Evolutionary conservation across 768 basidiomycete species (phyloP), one percentile per base, ranked within the genome.

Genomic region (Lactarius tabidus): DNA sequence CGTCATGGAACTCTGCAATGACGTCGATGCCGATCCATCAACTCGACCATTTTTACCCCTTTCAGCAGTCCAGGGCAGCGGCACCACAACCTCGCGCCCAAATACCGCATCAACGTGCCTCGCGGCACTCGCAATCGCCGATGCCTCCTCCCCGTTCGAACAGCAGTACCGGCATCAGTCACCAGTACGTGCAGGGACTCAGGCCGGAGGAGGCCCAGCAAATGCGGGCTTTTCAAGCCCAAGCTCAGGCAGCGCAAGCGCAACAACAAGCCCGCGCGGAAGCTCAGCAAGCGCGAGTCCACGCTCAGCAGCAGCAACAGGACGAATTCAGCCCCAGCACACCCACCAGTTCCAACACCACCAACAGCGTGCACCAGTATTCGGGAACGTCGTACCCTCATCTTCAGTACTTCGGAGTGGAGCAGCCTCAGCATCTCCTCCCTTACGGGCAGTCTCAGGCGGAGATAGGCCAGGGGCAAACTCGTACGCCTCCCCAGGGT

Each of bases 1-100:
- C 76, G 87, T 92, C 82, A 84, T 91, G 89, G 90, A 92, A 70
- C 87, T 92, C 82, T 91, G 90, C 84, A 90, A 91, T 82, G 88
- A 89, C 79, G 74, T 79, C 74, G 77, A 76, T 76, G 75, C 75
- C 75, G 75, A 78, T 77, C 72, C 75, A 69, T 72, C 77, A 75
- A 60, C 77, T 77, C 80, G 79, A 77, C 67, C 80, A 75, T 77
- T 83, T 80, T 68, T 82, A 82, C 72, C 78, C 67, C 67, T 77
- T 70, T 69, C 74, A 73, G 72, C 69, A 66, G 59, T 71, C 71
- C 70, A 76, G 76, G 74, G 74, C 65, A 64, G 69, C 73, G 69
- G 61, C 63, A 58, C 61, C 10, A 57, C 66, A 23, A 60, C 58
- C 69, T 72, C 73, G 69, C 74, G 74, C 55, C 75, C 74, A 53